Base-by-base conservation (phyloP, 257 asterid genomes). In the Leptodermis oblonga region DNA sequence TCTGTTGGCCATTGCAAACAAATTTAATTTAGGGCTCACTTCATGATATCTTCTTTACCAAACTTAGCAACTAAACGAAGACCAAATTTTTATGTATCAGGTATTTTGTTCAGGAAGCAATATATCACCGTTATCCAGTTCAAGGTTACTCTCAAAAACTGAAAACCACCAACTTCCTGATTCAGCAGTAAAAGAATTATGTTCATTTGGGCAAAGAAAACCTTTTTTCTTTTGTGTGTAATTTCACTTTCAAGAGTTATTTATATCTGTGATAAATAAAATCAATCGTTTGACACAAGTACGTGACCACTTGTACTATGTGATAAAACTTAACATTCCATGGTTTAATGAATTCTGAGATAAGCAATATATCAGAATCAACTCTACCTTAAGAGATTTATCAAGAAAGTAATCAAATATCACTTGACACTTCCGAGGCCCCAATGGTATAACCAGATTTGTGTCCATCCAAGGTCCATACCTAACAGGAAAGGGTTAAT, bases 391-490 rank as follows among this genome's bases (percentile, higher is more conserved):
- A 31, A 87, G 83, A 62, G 92, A 90, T 79, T 81, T 52, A 74
- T 92, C 91, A 25, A 92, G 88, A 77, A 86, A 92, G 79, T 92
- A 92, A 76, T 92, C 98, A 68, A 90, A 87, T 71, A 87, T 77
- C 80, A 92, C 96, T 80, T 77, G 85, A 81, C 97, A 92, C 77
- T 77, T 89, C 52, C 81, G 82, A 70, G 90, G 91, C 67, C 97
- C 97, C 74, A 87, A 56, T 34, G 98, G 98, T 25, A 90, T 71
- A 26, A 84, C 95, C 3, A 90, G 87, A 71, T 92, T 92, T 34
- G 98, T 89, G 79, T 92, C 98, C 97, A 92, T 87, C 98, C 98
- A 92, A 39, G 97, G 97, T 62, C 96, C 98, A 26, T 92, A 92
- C 79, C 98, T 92, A 76, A 67, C 15, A 64, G 48, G 53, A 76